Evolutionary conservation across 225 moss, liverwort and hornwort genomes (phyloP), one percentile per base, ranked within the genome.

Genomic region (Polytrichum formosum): DNA sequence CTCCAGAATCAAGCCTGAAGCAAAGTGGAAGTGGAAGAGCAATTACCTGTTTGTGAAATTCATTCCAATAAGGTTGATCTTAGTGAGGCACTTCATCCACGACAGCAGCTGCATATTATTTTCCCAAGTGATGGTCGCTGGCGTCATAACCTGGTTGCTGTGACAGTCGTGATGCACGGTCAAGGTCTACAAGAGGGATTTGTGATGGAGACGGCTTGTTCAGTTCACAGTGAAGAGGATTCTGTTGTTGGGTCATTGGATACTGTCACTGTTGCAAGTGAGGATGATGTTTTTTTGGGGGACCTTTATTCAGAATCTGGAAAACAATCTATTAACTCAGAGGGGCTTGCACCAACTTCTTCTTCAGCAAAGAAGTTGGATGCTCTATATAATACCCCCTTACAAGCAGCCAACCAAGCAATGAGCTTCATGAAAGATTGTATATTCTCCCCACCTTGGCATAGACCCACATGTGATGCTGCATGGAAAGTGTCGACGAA

Each of bases 231-330:
- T 68, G 98, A 99, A 78, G 98, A 99, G 80, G 94, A 94, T 66
- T 92, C 92, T 69, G 92, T 85, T 66, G 85, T 85, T 73, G 94
- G 94, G 22, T 92, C 94, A 53, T 77, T 90, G 78, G 98, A 99
- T 87, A 93, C 94, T 78, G 94, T 90, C 18, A 94, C 98, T 69
- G 88, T 91, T n/a, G 94, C 92, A 72, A 99, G 98, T 72, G 98
- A 99, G 77, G 98, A 99, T 82, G 98, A 99, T 83, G 90, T 91
- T 30, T 67, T 99, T 73, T 99, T 99, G 82, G 98, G 98, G 82
- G 98, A 99, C 79, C 98, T 99, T 61, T 99, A 94, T 76, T 99
- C 94, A 61, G 98, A 99, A 71, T 99, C 98, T 69, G 98, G 98
- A 72, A 87, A 90, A 73, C 92, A 94, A 77, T 99, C 94, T 58